phyloP scores from a whole-genome alignment of 805 yeast species.

The Tanozyma kutaoensis region DNA sequence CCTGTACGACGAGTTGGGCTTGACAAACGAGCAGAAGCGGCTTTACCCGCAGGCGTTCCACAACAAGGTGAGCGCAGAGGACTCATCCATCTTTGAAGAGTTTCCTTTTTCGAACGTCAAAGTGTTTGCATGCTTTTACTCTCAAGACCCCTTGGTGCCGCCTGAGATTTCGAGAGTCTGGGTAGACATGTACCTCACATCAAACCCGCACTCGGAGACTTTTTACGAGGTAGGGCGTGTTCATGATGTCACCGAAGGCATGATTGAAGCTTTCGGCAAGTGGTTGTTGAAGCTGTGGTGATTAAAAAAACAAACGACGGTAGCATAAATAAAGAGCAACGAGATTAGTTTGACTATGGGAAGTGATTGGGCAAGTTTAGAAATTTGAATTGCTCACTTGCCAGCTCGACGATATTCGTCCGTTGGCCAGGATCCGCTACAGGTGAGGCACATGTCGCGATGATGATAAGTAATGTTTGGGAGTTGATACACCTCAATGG shows the following conservation, averaged over 20 bases:
- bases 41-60: conserved; percentile 22
- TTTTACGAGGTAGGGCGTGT: conserved; percentile 17
- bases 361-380: too few species aligned
- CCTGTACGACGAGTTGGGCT: conserved; percentile 19
- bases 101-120: conserved; percentile 18
- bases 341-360: too few species aligned
- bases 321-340: too few species aligned
- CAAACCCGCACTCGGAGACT: conserved; percentile 11
- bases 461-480: too few species aligned
- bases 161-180: conserved; percentile 16
- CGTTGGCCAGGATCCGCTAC: too few species aligned
- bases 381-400: too few species aligned
- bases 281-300: conserved; percentile 13
- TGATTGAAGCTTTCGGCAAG: conserved; percentile 16
- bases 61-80: conserved; percentile 13
- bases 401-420: too few species aligned
- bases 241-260: conserved; percentile 20
- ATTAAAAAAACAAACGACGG: too few species aligned
- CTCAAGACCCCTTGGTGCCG: conserved; percentile 23
- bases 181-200: conserved; percentile 14
- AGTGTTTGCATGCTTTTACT: conserved; percentile 24
- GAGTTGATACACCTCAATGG: too few species aligned
- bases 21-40: conserved; percentile 12
- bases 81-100: conserved; percentile 16
- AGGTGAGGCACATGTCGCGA: too few species aligned